Percentiles rank a stretch among this genome's conserved stretches.
Evolutionary conservation across 2,329 filamentous ascomycete species (phyloP).

Genomic region (Xylariaceae sp.): DNA sequence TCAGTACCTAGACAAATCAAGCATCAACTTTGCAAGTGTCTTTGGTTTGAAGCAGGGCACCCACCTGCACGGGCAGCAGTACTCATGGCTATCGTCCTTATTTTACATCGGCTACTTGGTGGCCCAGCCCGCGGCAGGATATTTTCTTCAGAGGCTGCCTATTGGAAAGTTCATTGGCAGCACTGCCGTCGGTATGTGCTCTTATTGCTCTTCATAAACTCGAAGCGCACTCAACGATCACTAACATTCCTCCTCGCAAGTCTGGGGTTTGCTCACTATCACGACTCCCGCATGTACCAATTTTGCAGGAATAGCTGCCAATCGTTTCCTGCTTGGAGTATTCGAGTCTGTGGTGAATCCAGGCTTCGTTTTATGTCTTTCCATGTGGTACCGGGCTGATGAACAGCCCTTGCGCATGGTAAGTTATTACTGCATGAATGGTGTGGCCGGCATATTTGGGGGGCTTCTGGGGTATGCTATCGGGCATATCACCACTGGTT

Average conservation of each 20-base stretch:
- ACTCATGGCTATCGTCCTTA: slow-evolving; percentile 54
- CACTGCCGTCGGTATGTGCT: slow-evolving; percentile 30
- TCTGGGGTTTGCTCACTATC: slow-evolving; percentile 40
- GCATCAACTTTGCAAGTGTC: slow-evolving; percentile 57
- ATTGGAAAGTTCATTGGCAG: slow-evolving; percentile 38
- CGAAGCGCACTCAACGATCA: background rate
- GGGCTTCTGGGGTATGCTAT: slow-evolving; percentile 41
- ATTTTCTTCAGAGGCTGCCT: slow-evolving; percentile 37
- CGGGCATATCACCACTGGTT: slow-evolving; percentile 39
- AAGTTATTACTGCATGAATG: slow-evolving; percentile 40
- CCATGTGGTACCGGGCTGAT: slow-evolving; percentile 38
- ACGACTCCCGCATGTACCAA: slow-evolving; percentile 38
- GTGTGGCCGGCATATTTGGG: slow-evolving; percentile 38
- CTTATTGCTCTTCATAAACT: background rate
- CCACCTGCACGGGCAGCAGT: slow-evolving; percentile 56
- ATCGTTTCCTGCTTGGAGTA: slow-evolving; percentile 39
- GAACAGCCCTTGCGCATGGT: slow-evolving; percentile 40
- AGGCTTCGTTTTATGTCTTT: slow-evolving; percentile 37
- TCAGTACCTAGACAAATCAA: slow-evolving; percentile 49
- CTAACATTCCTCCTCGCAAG: slow-evolving; percentile 16
- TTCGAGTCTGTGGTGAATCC: slow-evolving; percentile 41
- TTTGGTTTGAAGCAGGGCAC: slow-evolving; percentile 57
- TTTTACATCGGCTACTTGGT: slow-evolving; percentile 42
- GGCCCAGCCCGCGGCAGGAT: slow-evolving; percentile 39
- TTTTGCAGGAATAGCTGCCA: slow-evolving; percentile 38